phyloP scores from a whole-genome alignment of 116 monocot species.

The Zostera marina region DNA sequence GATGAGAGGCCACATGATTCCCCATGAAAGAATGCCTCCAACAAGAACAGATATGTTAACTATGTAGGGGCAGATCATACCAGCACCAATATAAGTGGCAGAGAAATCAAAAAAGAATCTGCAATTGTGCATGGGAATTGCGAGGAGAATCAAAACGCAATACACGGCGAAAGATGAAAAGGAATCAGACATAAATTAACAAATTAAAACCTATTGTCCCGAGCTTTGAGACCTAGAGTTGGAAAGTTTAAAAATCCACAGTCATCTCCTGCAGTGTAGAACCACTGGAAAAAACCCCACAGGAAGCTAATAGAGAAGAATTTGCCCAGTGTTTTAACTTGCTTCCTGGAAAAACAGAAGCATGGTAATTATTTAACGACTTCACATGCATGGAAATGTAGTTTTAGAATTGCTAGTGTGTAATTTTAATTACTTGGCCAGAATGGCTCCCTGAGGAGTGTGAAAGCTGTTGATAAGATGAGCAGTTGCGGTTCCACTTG shows the following conservation, averaged over 20 bases:
- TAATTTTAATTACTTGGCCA: conserved; percentile 62
- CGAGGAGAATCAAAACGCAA: neutral
- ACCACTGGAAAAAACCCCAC: conserved; percentile 71
- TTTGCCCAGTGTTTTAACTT: conserved; percentile 34
- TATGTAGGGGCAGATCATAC: conserved; percentile 42
- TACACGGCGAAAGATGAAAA: neutral
- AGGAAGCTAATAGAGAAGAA: conserved; percentile 44
- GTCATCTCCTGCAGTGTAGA: conserved; percentile 33
- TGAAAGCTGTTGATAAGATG: conserved; percentile 63
- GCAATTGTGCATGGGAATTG: neutral
- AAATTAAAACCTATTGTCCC: conserved; percentile 27
- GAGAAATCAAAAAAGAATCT: conserved; percentile 46
- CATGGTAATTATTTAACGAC: neutral
- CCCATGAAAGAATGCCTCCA: conserved; percentile 39
- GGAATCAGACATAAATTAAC: too few species aligned
- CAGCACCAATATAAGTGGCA: conserved; percentile 31
- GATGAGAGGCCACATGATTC: conserved; percentile 46
- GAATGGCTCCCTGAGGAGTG: conserved; percentile 40
- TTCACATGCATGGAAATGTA: neutral
- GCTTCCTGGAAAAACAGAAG: conserved; percentile 21
- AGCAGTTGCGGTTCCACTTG: conserved; percentile 61
- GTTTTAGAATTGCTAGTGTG: too few species aligned
- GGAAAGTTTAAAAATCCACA: conserved; percentile 54
- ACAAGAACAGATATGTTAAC: conserved; percentile 32
- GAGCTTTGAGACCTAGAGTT: conserved; percentile 39